Conservation (phyloP, 2,329 filamentous ascomycete genomes). For the Fusarium sp. region DNA sequence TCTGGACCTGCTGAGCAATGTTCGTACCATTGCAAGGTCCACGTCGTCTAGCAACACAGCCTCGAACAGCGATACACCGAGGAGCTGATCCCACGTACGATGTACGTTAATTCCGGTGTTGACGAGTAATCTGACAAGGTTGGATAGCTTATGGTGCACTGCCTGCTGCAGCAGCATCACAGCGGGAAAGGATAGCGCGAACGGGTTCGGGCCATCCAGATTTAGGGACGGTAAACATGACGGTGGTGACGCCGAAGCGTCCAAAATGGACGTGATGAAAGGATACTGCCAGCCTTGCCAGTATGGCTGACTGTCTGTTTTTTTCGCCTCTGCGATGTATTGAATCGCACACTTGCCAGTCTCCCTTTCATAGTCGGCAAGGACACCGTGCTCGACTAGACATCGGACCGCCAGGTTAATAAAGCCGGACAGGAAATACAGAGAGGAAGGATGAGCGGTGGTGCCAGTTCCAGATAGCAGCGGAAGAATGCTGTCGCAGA, state of each 20-base stretch:
- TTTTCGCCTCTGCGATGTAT: slow-evolving; percentile 17
- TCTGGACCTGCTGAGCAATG: slow-evolving; percentile 22
- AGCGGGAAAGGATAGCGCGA: slow-evolving; percentile 18
- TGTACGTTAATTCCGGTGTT: slow-evolving; percentile 24
- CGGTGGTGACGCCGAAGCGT: not conserved
- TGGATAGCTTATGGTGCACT: slow-evolving; percentile 6
- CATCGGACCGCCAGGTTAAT: slow-evolving; percentile 25
- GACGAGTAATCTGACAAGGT: slow-evolving; percentile 22
- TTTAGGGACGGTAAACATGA: not conserved
- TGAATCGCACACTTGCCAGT: slow-evolving; percentile 30
- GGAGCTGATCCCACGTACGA: slow-evolving; percentile 3
- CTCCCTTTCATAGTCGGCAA: slow-evolving; percentile 28
- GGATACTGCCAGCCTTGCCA: slow-evolving; percentile 33
- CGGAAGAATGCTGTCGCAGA: slow-evolving; percentile 34
- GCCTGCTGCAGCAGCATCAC: slow-evolving; percentile 20
- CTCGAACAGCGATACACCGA: slow-evolving; percentile 25
- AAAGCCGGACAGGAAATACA: slow-evolving; percentile 30
- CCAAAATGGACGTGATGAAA: slow-evolving; percentile 19
- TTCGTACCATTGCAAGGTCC: slow-evolving; percentile 7
- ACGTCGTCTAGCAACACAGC: slow-evolving; percentile 17
- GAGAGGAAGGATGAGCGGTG: slow-evolving; percentile 5
- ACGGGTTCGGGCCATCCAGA: not conserved
- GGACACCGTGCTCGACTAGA: slow-evolving; percentile 25
- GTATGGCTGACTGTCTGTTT: not conserved
- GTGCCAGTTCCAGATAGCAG: slow-evolving; percentile 8